Percentiles rank a stretch among this genome's conserved stretches.
phyloP scores from a whole-genome alignment of 805 yeast species.

The Alloascoidea africana region DNA sequence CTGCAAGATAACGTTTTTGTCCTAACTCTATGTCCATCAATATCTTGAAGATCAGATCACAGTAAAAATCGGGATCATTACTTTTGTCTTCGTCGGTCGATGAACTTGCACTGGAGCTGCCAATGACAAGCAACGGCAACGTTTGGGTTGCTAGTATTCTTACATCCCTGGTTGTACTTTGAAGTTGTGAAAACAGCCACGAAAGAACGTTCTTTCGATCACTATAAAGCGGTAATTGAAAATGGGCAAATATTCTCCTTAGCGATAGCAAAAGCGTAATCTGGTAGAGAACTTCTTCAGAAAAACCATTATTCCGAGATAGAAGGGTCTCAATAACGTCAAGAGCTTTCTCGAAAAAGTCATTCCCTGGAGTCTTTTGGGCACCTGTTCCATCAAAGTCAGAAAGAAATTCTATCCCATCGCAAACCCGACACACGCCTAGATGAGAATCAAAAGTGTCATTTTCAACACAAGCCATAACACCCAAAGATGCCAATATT shows the following conservation, averaged over 20 bases:
- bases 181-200: not conserved
- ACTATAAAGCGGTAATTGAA: not conserved
- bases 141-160: conserved; percentile 36
- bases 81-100: too few relatives aligned
- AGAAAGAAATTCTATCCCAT: not conserved
- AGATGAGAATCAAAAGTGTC: not conserved
- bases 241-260: not conserved
- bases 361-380: too few relatives aligned
- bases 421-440: not conserved
- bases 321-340: not conserved
- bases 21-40: not conserved
- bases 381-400: not conserved
- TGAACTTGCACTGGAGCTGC: too few relatives aligned
- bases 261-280: not conserved
- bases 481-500: not conserved
- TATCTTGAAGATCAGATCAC: not conserved
- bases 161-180: conserved; percentile 34
- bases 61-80: not conserved
- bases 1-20: conserved; percentile 29
- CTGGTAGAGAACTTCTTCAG: not conserved
- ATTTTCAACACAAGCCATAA: not conserved
- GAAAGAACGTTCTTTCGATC: not conserved
- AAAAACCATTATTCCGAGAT: not conserved
- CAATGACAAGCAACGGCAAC: conserved; percentile 27
- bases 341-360: not conserved